phyloP scores from a whole-genome alignment of 305 asterid genomes.

The Petunia hybrid region DNA sequence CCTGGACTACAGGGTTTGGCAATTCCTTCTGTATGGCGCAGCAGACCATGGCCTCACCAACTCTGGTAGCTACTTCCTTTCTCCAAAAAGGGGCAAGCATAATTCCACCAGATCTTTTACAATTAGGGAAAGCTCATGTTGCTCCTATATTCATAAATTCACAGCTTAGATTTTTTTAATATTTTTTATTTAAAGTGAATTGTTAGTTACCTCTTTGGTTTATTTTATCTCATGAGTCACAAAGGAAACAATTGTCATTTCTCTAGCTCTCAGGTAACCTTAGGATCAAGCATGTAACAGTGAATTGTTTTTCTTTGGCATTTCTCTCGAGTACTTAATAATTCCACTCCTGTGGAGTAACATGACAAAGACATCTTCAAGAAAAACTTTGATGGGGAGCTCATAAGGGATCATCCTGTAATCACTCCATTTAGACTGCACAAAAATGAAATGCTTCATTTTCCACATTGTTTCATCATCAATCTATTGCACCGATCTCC shows the following conservation, averaged over 20 bases:
- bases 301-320: background rate
- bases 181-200: too few species aligned
- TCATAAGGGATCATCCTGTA: background rate
- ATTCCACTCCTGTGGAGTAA: background rate
- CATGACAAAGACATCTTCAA: background rate
- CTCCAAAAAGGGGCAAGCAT: background rate
- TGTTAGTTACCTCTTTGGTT: background rate
- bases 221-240: background rate
- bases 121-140: constrained; percentile 9
- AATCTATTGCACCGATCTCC: constrained; percentile 6
- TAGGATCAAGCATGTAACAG: background rate
- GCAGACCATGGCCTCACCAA: background rate
- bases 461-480: background rate
- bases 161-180: constrained; percentile 1
- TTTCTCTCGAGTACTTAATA: background rate
- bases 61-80: constrained; percentile 3
- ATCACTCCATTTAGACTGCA: constrained; percentile 5
- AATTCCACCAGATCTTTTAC: background rate
- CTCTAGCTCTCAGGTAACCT: background rate
- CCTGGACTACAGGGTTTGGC: background rate
- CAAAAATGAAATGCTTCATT: constrained; percentile 3
- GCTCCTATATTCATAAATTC: constrained; percentile 15
- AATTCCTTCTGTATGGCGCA: background rate
- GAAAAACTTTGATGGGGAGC: background rate
- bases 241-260: background rate